phyloP scores from a whole-genome alignment of 176 grass and related monocot species.

The Otatea glauca region DNA sequence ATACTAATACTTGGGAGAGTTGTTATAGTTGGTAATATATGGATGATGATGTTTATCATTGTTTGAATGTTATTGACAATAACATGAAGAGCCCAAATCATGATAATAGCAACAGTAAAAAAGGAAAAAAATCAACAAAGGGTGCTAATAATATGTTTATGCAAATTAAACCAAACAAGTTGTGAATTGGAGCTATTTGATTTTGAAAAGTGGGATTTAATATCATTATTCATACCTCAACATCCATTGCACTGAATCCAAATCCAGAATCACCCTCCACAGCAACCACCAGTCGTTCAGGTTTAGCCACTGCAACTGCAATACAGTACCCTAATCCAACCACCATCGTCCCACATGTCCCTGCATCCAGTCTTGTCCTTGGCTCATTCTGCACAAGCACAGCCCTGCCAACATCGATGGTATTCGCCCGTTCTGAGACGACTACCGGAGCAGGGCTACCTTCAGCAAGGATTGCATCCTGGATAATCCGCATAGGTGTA shows the following conservation, averaged over 20 bases:
- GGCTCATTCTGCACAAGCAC: conserved; percentile 97
- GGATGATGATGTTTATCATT: not conserved
- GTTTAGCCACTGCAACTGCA: conserved; percentile 77
- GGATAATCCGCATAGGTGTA: conserved; percentile 84
- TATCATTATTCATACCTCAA: conserved; percentile 68
- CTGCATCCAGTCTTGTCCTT: conserved; percentile 89
- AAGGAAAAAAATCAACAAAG: not conserved
- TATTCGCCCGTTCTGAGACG: conserved; percentile 90
- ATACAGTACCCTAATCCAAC: conserved; percentile 94
- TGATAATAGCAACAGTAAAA: not conserved
- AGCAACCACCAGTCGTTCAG: conserved; percentile 77
- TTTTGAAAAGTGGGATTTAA: not conserved
- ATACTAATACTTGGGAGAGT: conserved; percentile 2
- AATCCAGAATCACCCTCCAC: conserved; percentile 97
- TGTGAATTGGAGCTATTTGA: not conserved
- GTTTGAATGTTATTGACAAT: not conserved
- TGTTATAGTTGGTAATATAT: not conserved
- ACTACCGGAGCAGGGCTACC: conserved; percentile 73
- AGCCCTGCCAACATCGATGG: conserved; percentile 90
- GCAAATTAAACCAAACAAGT: conserved; percentile 3
- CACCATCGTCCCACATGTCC: conserved; percentile 97
- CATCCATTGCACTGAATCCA: conserved; percentile 97
- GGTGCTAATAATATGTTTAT: not conserved
- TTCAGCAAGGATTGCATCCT: conserved; percentile 77
- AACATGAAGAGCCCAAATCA: conserved; percentile 2